Conservation (phyloP, 371 early-diverging fungal genomes). For the Zancudomyces culisetae region DNA sequence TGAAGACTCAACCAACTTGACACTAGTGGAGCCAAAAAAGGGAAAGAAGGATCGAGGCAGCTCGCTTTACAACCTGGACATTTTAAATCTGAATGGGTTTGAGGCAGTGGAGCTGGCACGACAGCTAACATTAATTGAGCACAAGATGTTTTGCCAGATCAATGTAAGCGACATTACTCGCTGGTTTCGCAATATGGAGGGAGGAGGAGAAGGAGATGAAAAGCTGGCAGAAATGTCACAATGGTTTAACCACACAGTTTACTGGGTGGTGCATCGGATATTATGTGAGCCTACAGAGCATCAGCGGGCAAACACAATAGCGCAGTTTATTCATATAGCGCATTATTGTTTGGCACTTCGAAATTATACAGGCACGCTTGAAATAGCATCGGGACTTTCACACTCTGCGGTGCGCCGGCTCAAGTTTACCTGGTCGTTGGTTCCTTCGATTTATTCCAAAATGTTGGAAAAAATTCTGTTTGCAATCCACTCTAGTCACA, state of each 20-base stretch:
- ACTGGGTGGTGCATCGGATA: slow-evolving; percentile 29
- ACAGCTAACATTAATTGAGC: slow-evolving; percentile 42
- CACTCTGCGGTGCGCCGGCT: slow-evolving; percentile 31
- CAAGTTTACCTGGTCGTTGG: slow-evolving; percentile 22
- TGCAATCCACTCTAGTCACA: slow-evolving; percentile 23
- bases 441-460: slow-evolving; percentile 19
- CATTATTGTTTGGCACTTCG: slow-evolving; percentile 30
- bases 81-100: slow-evolving; percentile 18
- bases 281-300: slow-evolving; percentile 17
- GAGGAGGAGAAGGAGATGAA: slow-evolving; percentile 5
- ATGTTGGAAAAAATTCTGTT: slow-evolving; percentile 15
- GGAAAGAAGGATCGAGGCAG: not conserved
- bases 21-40: not conserved
- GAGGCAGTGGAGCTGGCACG: slow-evolving; percentile 29
- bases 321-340: slow-evolving; percentile 31
- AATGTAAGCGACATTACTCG: slow-evolving; percentile 27
- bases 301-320: slow-evolving; percentile 27
- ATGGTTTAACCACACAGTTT: slow-evolving; percentile 41
- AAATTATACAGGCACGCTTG: slow-evolving; percentile 40
- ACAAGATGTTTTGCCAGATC: slow-evolving; percentile 29
- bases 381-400: slow-evolving; percentile 38
- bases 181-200: not conserved
- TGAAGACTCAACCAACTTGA: not conserved
- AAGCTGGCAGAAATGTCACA: slow-evolving; percentile 28
- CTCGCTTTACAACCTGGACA: not conserved